Conservation (phyloP, 2,329 filamentous ascomycete species). For the Cordyceps sp. region DNA sequence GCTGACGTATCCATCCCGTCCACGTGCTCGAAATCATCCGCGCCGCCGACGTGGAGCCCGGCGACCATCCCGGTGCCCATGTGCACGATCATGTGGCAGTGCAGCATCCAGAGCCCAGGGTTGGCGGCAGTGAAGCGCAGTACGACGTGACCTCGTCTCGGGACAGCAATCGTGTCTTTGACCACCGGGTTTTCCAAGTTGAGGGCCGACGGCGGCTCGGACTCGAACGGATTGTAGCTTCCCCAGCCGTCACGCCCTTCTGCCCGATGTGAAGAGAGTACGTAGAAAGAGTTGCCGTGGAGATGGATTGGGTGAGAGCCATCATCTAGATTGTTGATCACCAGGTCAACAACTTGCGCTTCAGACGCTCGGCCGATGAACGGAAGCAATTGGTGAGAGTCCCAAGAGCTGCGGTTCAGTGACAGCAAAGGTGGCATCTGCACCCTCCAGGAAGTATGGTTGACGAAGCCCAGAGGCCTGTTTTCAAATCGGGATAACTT, state of each 20-base stretch:
- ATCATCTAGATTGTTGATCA: constrained; percentile 17
- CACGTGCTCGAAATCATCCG: constrained; percentile 6
- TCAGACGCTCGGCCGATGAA: constrained; percentile 4
- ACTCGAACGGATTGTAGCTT: constrained; percentile 10
- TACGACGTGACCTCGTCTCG: constrained; percentile 9
- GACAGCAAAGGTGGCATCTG: constrained; percentile 7
- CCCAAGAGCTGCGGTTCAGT: constrained; percentile 7
- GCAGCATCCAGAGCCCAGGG: constrained; percentile 11
- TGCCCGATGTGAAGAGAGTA: constrained; percentile 11
- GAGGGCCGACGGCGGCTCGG: not conserved
- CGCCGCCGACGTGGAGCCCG: constrained; percentile 9
- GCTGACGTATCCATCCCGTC: constrained; percentile 4
- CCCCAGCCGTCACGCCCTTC: constrained; percentile 8
- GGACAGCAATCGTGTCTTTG: constrained; percentile 24
- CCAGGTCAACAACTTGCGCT: constrained; percentile 8
- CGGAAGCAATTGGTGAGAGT: constrained; percentile 8
- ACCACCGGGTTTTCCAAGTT: constrained; percentile 7
- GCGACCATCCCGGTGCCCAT: constrained; percentile 10
- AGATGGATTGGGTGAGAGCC: constrained; percentile 26
- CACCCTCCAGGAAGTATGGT: constrained; percentile 10
- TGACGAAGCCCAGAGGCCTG: constrained; percentile 10
- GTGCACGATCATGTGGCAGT: constrained; percentile 13
- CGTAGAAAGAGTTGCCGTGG: constrained; percentile 38
- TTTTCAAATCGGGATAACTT: constrained; percentile 8
- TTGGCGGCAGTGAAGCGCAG: constrained; percentile 9